Base-by-base conservation (phyloP, 129 eudicot species). In the Flaveria linearis region DNA sequence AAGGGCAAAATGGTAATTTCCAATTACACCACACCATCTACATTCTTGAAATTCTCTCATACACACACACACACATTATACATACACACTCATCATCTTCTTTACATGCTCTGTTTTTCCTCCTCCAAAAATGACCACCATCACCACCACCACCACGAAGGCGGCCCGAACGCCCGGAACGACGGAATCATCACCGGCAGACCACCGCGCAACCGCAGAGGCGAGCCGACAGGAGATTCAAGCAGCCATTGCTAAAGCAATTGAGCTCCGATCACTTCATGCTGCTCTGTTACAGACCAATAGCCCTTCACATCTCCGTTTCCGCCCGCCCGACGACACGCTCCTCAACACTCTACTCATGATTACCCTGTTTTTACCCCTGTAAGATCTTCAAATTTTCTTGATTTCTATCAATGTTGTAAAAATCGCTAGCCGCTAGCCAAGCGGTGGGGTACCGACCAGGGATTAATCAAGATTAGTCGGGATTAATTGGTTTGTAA, bases 341-440 rank as follows among this genome's bases (percentile, higher is more conserved):
- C 85, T 71, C 76, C 91, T 69, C 90, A 86, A 28, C 70, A 87
- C 12, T 91, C 99, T 56, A 90, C 93, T 17, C 96, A 91, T 5
- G 97, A 91, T 84, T 95, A 91, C 82, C 97, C 99, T 39, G 94
- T 91, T 81, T 95, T 95, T 47, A 95, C 97, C 15, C 97, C 99
- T 12, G 98, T 94, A 68, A 90, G 97, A 85, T 61, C 16, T 67
- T 20, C 2, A 16, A 47, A 22, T 42, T 33, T 33, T 12, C 1
- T 1, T 14, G 4, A 18, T 9, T 45, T 66, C 13, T 7, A 43
- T 68, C 13, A 30, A 30, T 30, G 36, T 30, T 30, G 36, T 30
- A 30, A 30, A 30, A 30, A 28, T 28, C 33, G 33, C 4, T 28
- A 28, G 33, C 0, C 30, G 33, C 33, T 28, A 28, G 4, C 4